Evolutionary conservation across 495 filamentous ascomycete species (phyloP).

Genomic region (Aspergillus heteromorphus): DNA sequence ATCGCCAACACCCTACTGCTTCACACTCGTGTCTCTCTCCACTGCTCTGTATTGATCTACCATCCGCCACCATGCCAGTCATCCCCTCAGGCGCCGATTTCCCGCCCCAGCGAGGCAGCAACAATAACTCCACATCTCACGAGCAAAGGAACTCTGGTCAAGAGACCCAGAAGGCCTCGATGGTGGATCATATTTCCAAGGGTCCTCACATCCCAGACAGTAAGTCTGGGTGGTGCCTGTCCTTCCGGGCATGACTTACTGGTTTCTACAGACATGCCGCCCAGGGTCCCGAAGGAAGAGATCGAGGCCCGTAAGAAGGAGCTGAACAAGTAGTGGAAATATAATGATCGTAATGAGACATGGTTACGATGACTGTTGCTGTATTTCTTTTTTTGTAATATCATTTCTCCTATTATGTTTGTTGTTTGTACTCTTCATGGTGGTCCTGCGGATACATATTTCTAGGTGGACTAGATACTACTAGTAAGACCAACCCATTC

Average conservation of each 20-base stretch:
- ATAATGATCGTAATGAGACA: neutral
- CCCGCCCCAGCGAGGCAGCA: conserved; percentile 16
- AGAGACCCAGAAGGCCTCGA: conserved; percentile 28
- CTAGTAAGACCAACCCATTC: too few relatives aligned
- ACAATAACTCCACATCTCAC: conserved; percentile 11
- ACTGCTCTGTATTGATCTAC: neutral
- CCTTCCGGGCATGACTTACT: neutral
- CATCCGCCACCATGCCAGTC: conserved; percentile 25
- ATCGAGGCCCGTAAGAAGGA: conserved; percentile 56
- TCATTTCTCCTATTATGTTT: neutral
- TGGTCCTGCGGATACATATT: too few relatives aligned
- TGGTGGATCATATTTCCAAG: conserved; percentile 35
- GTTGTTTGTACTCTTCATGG: too few relatives aligned
- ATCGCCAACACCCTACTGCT: neutral
- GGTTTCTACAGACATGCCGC: conserved; percentile 42
- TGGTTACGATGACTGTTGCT: neutral
- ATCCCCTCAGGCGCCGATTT: conserved; percentile 28
- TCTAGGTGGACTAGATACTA: too few relatives aligned
- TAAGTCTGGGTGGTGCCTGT: conserved; percentile 16
- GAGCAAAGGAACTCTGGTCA: conserved; percentile 17
- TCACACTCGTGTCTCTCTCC: neutral
- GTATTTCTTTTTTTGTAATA: neutral
- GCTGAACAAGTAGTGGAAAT: conserved; percentile 53
- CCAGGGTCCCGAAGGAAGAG: conserved; percentile 61
- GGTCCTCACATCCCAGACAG: conserved; percentile 42